These are phyloP conservation scores for Colletotrichum orbiculare DNA, from an alignment of 2,329 filamentous ascomycete species.

Conservation along the genomic window DNA sequence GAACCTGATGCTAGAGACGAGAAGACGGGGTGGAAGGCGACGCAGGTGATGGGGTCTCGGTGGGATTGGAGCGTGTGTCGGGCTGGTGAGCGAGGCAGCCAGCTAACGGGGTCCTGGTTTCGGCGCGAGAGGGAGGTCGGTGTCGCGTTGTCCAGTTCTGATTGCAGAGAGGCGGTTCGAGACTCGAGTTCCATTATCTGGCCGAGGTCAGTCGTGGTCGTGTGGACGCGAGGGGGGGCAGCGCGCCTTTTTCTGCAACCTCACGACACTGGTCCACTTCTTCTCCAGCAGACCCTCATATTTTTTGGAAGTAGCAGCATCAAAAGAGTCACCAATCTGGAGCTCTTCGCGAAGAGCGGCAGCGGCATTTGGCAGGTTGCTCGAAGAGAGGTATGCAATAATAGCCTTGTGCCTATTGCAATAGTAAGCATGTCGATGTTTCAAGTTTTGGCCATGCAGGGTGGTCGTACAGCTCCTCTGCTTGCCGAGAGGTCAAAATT, in stretches of 20 bases:
- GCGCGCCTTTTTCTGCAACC: conserved; percentile 91
- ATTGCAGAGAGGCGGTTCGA: conserved; percentile 77
- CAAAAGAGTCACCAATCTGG: conserved; percentile 76
- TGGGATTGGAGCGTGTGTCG: conserved; percentile 88
- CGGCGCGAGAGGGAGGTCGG: conserved; percentile 78
- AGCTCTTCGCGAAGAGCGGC: conserved; percentile 80
- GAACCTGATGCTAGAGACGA: conserved; percentile 90
- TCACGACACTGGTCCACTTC: conserved; percentile 97
- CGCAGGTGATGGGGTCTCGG: conserved; percentile 82
- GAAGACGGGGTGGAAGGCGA: conserved; percentile 93
- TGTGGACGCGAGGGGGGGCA: neutral
- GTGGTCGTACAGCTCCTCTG: conserved; percentile 81
- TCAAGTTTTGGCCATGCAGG: neutral
- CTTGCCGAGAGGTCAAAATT: conserved; percentile 82
- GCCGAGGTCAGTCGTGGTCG: conserved; percentile 6
- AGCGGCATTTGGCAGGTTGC: conserved; percentile 76
- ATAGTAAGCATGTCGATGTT: conserved; percentile 22
- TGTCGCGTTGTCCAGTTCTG: conserved; percentile 86
- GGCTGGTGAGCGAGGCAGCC: conserved; percentile 86
- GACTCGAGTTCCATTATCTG: conserved; percentile 95
- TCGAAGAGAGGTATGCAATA: conserved; percentile 85
- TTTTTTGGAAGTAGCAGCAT: conserved; percentile 87
- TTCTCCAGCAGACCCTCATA: conserved; percentile 95
- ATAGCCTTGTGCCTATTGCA: conserved; percentile 85
- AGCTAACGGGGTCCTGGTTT: conserved; percentile 85